These are phyloP conservation scores for Wickerhamomyces sp. DNA, from an alignment of 1,139 yeast species.

Conservation along the genomic window DNA sequence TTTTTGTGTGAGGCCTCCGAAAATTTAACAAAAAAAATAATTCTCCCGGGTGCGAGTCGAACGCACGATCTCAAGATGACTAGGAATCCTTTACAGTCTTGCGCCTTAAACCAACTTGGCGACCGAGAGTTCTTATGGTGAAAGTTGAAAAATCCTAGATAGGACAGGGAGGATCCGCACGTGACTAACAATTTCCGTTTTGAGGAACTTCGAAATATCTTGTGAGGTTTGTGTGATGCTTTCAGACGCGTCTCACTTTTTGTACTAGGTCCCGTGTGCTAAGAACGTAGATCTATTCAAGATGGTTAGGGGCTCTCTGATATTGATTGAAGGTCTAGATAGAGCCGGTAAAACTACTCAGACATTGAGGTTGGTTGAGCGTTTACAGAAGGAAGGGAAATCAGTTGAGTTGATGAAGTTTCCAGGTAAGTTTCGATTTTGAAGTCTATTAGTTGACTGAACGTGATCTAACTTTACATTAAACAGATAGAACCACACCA, in stretches of 20 bases:
- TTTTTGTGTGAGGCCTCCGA: no score
- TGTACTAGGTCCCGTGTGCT: no score
- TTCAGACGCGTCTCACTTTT: no score
- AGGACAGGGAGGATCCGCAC: not conserved
- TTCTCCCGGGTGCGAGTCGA: slow-evolving; percentile 21
- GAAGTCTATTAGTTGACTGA: not conserved
- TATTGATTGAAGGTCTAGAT: slow-evolving; percentile 89
- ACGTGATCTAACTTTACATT: not conserved
- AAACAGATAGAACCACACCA: slow-evolving; percentile 67
- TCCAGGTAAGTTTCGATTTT: slow-evolving; percentile 39
- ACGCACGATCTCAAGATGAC: slow-evolving; percentile 20
- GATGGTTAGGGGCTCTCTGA: slow-evolving; percentile 58
- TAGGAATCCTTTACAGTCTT: slow-evolving; percentile 17
- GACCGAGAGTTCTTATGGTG: slow-evolving; percentile 14
- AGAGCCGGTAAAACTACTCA: slow-evolving; percentile 95
- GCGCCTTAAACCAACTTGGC: slow-evolving; percentile 23
- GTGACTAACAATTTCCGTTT: not conserved
- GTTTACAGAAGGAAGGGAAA: slow-evolving; percentile 30
- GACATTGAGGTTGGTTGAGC: slow-evolving; percentile 42
- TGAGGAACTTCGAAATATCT: no score
- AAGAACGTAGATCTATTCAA: not conserved
- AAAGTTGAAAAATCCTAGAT: not conserved
- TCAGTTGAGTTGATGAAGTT: slow-evolving; percentile 58
- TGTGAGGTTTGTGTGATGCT: no score
- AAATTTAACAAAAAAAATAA: slow-evolving; percentile 1